A percentile compares a stretch with the other conserved stretches of the same genome.
These are phyloP conservation scores for Trichoderma virens DNA, from an alignment of 495 filamentous ascomycete species.

Conservation along the genomic window DNA sequence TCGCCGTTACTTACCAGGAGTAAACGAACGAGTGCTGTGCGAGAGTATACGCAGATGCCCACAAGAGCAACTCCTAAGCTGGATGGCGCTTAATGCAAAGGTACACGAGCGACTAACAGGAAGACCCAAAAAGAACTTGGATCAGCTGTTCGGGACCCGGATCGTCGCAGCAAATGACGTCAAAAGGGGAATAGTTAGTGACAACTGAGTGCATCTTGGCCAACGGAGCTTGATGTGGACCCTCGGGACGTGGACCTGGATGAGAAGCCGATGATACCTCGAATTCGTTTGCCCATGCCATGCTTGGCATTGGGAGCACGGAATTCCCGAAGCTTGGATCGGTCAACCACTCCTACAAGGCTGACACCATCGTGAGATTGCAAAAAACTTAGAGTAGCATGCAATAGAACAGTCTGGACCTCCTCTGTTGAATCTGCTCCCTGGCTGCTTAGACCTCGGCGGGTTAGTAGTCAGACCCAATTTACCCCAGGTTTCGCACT, in stretches of 20 bases:
- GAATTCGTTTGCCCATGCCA: background rate
- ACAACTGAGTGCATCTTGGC: background rate
- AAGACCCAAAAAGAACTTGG: background rate
- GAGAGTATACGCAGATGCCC: no score
- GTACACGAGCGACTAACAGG: background rate
- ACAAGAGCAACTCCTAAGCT: no score
- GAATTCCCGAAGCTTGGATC: background rate
- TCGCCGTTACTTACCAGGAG: no score
- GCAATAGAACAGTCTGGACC: background rate
- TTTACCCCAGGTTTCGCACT: background rate
- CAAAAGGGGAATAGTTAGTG: background rate
- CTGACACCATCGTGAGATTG: slow-evolving; percentile 1
- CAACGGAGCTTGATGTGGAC: background rate
- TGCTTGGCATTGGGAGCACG: background rate
- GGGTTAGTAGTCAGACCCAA: background rate
- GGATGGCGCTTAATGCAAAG: no score
- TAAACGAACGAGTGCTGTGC: no score
- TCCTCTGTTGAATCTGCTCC: background rate
- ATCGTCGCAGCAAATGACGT: background rate
- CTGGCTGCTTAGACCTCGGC: background rate
- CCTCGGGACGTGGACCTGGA: background rate
- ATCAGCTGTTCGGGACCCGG: background rate
- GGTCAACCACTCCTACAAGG: background rate
- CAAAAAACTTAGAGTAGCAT: background rate
- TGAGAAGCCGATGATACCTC: background rate